These are phyloP conservation scores for Kurtzmaniella fragi DNA, from an alignment of 805 yeast genomes.

Conservation along the genomic window DNA sequence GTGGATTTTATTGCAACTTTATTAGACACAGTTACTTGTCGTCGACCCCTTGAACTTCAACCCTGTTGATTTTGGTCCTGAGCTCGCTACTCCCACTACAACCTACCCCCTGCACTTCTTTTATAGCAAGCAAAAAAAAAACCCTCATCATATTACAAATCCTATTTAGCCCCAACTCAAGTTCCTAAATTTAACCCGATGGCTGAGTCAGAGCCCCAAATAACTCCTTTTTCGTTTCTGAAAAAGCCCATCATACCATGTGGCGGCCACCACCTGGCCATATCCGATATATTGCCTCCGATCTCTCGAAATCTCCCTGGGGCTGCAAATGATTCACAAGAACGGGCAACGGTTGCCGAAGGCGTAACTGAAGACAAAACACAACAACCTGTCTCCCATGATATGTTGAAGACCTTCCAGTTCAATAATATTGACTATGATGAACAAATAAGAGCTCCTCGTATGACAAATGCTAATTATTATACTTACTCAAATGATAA, in stretches of 20 bases:
- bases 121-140: too few species aligned
- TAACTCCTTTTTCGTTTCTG: constrained; percentile 25
- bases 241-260: constrained; percentile 22
- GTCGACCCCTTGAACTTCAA: too few species aligned
- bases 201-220: constrained; percentile 2
- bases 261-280: constrained; percentile 16
- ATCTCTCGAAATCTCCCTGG: not conserved
- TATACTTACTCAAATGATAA: constrained; percentile 13
- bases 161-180: not conserved
- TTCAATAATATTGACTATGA: constrained; percentile 36
- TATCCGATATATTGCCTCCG: constrained; percentile 21
- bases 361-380: not conserved
- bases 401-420: not conserved
- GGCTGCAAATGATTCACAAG: not conserved
- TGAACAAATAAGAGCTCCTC: constrained; percentile 51
- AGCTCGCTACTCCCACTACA: too few species aligned
- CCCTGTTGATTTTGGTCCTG: too few species aligned
- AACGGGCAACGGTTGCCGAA: not conserved
- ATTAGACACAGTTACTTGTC: too few species aligned
- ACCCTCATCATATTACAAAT: too few species aligned
- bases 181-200: not conserved
- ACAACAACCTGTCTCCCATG: not conserved
- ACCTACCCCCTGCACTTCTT: too few species aligned
- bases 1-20: too few species aligned
- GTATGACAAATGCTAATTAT: constrained; percentile 37